A percentile compares a stretch with the other conserved stretches of the same genome.
Conservation (phyloP, 306 rosid species). For the Alnus rubra region DNA sequence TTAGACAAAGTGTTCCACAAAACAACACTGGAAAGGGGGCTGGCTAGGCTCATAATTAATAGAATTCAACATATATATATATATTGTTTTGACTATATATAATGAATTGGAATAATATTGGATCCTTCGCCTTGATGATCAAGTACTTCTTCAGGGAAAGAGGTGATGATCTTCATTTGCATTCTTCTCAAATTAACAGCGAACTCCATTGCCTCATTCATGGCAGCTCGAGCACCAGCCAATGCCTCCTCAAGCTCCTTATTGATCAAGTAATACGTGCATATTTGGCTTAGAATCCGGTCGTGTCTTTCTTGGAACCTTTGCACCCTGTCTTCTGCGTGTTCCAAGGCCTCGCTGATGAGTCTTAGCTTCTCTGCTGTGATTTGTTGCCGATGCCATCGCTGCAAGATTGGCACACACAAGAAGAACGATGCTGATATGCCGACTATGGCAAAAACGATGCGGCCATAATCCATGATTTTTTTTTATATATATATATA, state of each 20-base stretch:
- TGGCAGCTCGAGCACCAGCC: conserved; percentile 43
- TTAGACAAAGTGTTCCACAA: no score
- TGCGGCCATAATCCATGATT: conserved; percentile 32
- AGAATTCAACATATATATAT: no score
- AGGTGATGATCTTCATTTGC: conserved; percentile 39
- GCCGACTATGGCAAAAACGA: conserved; percentile 46
- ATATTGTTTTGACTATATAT: neutral
- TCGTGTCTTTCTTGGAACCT: conserved; percentile 66
- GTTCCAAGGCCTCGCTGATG: conserved; percentile 50
- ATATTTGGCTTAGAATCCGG: conserved; percentile 44
- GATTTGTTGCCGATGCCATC: conserved; percentile 40
- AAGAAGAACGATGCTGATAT: conserved; percentile 49
- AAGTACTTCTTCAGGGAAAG: conserved; percentile 39
- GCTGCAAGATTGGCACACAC: conserved; percentile 39
- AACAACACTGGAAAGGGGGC: no score
- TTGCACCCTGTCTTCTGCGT: conserved; percentile 52
- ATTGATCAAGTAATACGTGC: conserved; percentile 47
- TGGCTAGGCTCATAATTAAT: no score
- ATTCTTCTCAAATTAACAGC: conserved; percentile 48
- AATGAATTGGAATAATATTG: no score
- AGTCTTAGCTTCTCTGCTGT: conserved; percentile 47
- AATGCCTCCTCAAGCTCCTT: conserved; percentile 49
- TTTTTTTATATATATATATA: no score
- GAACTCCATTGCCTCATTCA: conserved; percentile 52
- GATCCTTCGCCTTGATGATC: neutral